Evolutionary conservation across 1,284 basidiomycete genomes (phyloP).

Genomic region (Fistulinella staudtii): DNA sequence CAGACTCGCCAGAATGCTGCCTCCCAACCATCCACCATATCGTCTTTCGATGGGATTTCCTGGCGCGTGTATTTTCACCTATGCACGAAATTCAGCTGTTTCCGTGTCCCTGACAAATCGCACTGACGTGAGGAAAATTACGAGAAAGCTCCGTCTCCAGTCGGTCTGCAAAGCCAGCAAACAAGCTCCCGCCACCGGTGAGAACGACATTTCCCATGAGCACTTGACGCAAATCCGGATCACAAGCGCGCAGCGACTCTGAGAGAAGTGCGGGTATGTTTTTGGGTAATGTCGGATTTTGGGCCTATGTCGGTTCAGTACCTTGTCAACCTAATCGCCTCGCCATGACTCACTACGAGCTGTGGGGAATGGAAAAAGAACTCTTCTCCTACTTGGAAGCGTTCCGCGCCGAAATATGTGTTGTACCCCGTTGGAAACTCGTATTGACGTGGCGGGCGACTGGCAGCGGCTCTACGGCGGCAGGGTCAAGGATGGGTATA

Average conservation of each 20-base stretch:
- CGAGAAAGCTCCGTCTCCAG: slow-evolving; percentile 76
- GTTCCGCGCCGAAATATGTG: slow-evolving; percentile 78
- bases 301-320: slow-evolving; percentile 40
- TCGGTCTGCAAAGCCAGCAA: slow-evolving; percentile 85
- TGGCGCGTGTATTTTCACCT: slow-evolving; percentile 86
- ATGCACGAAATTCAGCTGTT: slow-evolving; percentile 8
- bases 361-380: slow-evolving; percentile 82
- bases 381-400: slow-evolving; percentile 84
- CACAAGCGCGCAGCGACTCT: slow-evolving; percentile 80
- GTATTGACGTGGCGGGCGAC: slow-evolving; percentile 64
- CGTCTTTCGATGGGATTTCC: slow-evolving; percentile 85
- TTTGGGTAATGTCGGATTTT: slow-evolving; percentile 68
- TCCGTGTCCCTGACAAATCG: slow-evolving; percentile 1
- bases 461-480: slow-evolving; percentile 46
- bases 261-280: slow-evolving; percentile 76
- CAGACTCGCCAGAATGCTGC: slow-evolving; percentile 87
- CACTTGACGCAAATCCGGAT: slow-evolving; percentile 87
- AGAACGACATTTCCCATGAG: slow-evolving; percentile 93
- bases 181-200: slow-evolving; percentile 86
- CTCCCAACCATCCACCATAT: slow-evolving; percentile 91
- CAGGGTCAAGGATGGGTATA: slow-evolving; percentile 4
- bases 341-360: slow-evolving; percentile 57
- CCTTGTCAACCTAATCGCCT: neutral
- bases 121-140: slow-evolving; percentile 74
- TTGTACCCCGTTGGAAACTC: slow-evolving; percentile 97